A percentile compares a stretch with the other conserved stretches of the same genome.
Evolutionary conservation across 805 yeast species (phyloP).

Genomic region (Metschnikowia sp.): DNA sequence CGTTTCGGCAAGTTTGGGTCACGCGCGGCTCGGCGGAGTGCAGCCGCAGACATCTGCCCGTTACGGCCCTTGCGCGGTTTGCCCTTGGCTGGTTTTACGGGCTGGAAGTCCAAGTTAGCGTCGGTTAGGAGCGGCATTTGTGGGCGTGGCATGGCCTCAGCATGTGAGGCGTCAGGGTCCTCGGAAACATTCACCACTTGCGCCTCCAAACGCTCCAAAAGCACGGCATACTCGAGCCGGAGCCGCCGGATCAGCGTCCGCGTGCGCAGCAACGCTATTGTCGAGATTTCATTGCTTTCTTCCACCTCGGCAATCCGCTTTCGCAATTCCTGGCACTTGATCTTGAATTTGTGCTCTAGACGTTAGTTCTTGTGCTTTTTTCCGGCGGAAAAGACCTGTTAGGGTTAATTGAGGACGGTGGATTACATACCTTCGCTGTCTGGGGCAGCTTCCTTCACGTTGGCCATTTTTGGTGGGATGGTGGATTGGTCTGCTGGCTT

Average conservation of each 20-base stretch:
- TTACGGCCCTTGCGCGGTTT: constrained; percentile 15
- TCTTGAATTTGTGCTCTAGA: constrained; percentile 44
- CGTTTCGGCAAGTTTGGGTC: constrained; percentile 87
- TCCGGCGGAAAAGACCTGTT: neutral
- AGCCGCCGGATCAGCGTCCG: constrained; percentile 72
- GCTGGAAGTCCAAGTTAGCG: constrained; percentile 23
- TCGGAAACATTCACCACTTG: constrained; percentile 37
- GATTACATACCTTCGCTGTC: constrained; percentile 40
- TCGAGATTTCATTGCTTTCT: constrained; percentile 69
- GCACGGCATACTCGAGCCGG: constrained; percentile 75
- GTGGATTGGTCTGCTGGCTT: neutral
- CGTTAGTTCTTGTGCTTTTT: constrained; percentile 1
- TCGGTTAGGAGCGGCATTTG: constrained; percentile 37
- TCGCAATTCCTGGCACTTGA: constrained; percentile 70
- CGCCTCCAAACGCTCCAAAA: constrained; percentile 70
- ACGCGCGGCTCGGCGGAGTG: constrained; percentile 42
- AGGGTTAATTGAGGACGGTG: neutral
- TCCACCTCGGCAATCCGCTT: constrained; percentile 69
- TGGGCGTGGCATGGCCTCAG: constrained; percentile 38
- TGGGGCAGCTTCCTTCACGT: constrained; percentile 24
- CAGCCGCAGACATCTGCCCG: constrained; percentile 6
- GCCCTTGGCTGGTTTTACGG: constrained; percentile 13
- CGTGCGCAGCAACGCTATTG: constrained; percentile 74
- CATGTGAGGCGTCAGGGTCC: constrained; percentile 20
- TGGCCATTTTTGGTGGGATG: constrained; percentile 12